Base-by-base conservation (phyloP, 768 basidiomycete genomes). In the Russula earlei region DNA sequence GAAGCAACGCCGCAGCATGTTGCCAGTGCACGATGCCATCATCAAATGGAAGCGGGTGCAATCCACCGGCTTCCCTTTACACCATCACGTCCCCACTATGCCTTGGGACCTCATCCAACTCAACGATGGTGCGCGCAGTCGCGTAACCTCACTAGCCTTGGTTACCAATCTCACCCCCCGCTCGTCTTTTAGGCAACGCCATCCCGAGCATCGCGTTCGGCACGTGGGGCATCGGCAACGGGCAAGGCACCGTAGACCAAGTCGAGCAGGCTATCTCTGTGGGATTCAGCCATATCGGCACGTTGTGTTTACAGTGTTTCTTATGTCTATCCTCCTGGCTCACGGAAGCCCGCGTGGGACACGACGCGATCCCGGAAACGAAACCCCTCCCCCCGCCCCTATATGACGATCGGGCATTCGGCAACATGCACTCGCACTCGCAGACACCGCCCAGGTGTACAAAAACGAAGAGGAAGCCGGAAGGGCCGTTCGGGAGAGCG, bases 241-340 rank as follows among this genome's bases (percentile, higher is more conserved):
- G 82, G 0, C 74, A 78, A 56, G 70, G 67, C 24, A 66, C 78
- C 5, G 73, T 74, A 20, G 73, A 77, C 63, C 75, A 77, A 61
- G 80, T 86, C 25, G 80, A 79, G 61, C 80, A 83, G 63, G 84
- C 83, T 2, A 68, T 85, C 44, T 75, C 74, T 1, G 74, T 77
- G 5, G 83, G 83, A 3, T 84, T 84, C 71, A 69, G 69, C 46
- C 84, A 85, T 63, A 67, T 86, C 46, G 83, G 84, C 81, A 60
- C 49, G 54, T 29, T 14, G 29, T 19, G 5, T n/a, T n/a, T 6
- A 10, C 22, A 33, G n/a, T n/a, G n/a, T n/a, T 33, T 2, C 11
- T 7, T 33, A 33, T 33, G 31, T 33, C 11, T 33, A 7, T 11
- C 2, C 31, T 7, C 31, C 31, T 33, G 31, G n/a, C n/a, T n/a